Evolutionary conservation across 2,329 filamentous ascomycete genomes (phyloP), one percentile per base, ranked within the genome.

Genomic region (Falciphora oryzae): DNA sequence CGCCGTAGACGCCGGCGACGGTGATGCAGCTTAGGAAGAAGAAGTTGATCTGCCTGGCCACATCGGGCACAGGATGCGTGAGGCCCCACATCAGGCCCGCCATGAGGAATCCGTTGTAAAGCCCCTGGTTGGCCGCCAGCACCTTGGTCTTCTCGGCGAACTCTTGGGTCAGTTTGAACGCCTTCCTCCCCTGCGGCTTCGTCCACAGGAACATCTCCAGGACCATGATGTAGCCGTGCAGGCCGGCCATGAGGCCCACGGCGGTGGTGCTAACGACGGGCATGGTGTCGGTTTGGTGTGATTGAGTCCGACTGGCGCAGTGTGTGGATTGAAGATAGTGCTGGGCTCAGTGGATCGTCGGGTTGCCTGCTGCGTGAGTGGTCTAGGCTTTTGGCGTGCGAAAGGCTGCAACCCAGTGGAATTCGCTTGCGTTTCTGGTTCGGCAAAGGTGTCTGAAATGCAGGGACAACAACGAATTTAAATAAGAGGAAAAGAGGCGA

Each of bases 51-150:
- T 83, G 78, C 4, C 64, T 68, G 22, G 74, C 76, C 65, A 83
- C 77, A 53, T 72, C 76, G 8, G 73, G 64, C 7, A 75, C 74
- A 1, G 81, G 79, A 68, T 83, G 80, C 4, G 73, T n/a, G n/a
- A 82, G 67, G 3, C 77, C 76, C 81, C 81, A 83, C 31, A 73
- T 65, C 2, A 83, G 71, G 0, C 81, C 81, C 1, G 80, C 80
- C 3, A 80, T 77, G n/a, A 83, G 73, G 64, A 83, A 82, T 57
- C 81, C 81, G 69, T 83, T 83, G 73, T 83, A 83, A 7, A 83
- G 74, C 27, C 81, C 81, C 69, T 83, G 81, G 70, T 83, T 83
- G 63, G 79, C 79, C 60, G 79, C 81, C 50, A 83, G 73, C 4
- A 65, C 68, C 66, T 75, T 76, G 4, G 79, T 81, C 71, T 80